Conservation (phyloP, 495 filamentous ascomycete species). For the Penicillium odoratum region DNA sequence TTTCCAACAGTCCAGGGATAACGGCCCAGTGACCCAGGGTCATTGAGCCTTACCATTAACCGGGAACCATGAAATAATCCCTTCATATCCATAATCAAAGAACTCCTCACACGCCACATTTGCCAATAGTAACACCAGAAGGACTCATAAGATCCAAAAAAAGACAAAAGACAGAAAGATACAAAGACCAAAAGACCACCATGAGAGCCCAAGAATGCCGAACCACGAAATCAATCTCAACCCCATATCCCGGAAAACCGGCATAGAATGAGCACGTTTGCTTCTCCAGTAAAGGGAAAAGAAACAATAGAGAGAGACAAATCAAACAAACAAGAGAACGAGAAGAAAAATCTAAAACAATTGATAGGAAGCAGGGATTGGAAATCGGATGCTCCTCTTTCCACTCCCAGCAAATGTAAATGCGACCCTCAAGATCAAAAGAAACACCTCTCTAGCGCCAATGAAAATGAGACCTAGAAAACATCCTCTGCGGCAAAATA, state of each 20-base stretch:
- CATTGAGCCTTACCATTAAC: background rate
- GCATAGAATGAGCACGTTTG: constrained; percentile 2
- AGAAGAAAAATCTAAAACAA: constrained; percentile 5
- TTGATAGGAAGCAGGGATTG: background rate
- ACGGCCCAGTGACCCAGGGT: background rate
- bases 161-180: background rate
- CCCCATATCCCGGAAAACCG: background rate
- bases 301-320: constrained; percentile 15
- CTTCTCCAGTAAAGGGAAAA: constrained; percentile 1
- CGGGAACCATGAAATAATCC: background rate
- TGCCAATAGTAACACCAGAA: background rate
- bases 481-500: constrained; percentile 75
- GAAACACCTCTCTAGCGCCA: constrained; percentile 14
- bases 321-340: constrained; percentile 1
- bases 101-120: constrained; percentile 1
- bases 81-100: background rate
- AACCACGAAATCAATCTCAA: background rate
- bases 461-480: constrained; percentile 26
- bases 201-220: constrained; percentile 1
- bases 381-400: constrained; percentile 11
- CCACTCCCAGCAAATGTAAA: constrained; percentile 22
- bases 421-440: constrained; percentile 17
- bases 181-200: background rate
- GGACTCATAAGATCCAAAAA: constrained; percentile 1
- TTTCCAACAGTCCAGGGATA: background rate